Percentiles rank a stretch among this genome's conserved stretches.
phyloP scores from a whole-genome alignment of 495 filamentous ascomycete species.

The Bacidia gigantensis region DNA sequence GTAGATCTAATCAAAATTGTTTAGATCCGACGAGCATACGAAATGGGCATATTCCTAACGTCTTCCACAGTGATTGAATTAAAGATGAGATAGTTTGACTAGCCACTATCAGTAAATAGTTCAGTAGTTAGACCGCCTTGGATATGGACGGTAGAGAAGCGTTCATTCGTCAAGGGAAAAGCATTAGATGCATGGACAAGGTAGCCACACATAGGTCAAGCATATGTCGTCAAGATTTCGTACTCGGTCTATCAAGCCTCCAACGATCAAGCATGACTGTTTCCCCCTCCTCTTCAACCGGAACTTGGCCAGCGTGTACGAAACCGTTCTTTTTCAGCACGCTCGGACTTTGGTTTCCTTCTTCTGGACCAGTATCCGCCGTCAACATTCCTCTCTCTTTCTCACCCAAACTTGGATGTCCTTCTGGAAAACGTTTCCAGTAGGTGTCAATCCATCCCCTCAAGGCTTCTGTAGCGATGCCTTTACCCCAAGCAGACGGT shows the following conservation, averaged over 20 bases:
- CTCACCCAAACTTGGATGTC: constrained; percentile 6
- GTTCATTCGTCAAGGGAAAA: no score
- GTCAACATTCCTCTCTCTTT: background rate
- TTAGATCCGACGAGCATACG: no score
- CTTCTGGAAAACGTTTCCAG: constrained; percentile 18
- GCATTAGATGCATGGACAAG: no score
- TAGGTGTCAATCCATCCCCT: constrained; percentile 18
- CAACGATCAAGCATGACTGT: constrained; percentile 3
- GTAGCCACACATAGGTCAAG: no score
- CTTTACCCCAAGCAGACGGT: constrained; percentile 24
- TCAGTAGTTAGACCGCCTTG: no score
- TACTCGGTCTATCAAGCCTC: background rate
- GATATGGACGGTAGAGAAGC: no score
- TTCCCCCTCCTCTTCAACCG: constrained; percentile 1
- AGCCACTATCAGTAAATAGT: no score
- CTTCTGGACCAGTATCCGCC: background rate
- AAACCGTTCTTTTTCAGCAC: constrained; percentile 3
- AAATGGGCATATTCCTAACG: no score
- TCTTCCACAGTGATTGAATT: no score
- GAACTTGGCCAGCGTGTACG: background rate
- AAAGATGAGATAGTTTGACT: no score
- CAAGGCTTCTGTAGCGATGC: constrained; percentile 25
- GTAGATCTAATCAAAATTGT: no score
- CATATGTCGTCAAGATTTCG: no score
- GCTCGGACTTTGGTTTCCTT: background rate